Base-by-base conservation (phyloP, 2,329 filamentous ascomycete genomes). In the Paecilomyces fulvus region DNA sequence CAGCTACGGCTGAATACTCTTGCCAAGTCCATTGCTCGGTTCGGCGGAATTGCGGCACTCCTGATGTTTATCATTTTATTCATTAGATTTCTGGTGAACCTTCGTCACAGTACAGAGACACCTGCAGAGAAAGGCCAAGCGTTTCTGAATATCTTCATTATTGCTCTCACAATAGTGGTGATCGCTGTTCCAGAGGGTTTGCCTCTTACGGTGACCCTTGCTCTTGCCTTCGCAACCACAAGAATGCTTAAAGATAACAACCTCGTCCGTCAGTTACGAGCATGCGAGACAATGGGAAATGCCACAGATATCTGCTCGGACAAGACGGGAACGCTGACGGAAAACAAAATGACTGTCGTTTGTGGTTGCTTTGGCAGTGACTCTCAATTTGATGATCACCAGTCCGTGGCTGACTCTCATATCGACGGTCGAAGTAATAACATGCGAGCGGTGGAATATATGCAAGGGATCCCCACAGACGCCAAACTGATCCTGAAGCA, bases 21-120 rank as follows among this genome's bases (percentile, higher is more conserved):
- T n/a, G 89, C 89, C 6, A 88, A 90, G 64, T 88, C 90, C 65
- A 90, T 92, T 63, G 86, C 86, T 17, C 88, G 88, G 66, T 79
- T 88, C 48, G 86, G 86, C 73, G 83, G 85, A 62, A 82, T 82
- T 58, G 85, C 89, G 50, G 89, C 88, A 54, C 73, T 89, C 14
- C 72, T 92, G 9, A 78, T 92, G n/a, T 92, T 92, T 66, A 75
- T 90, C 52, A 87, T 91, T 7, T 76, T 91, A 7, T 83, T 92
- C 65, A 90, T 92, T 77, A 87, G 89, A 63, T 92, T 91, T 67
- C 71, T 88, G 20, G 87, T 81, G n/a, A n/a, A n/a, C n/a, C n/a
- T n/a, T n/a, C n/a, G n/a, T n/a, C n/a, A n/a, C n/a, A n/a, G n/a
- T n/a, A n/a, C n/a, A n/a, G n/a, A n/a, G n/a, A n/a, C n/a, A n/a